Base-by-base conservation (phyloP, 768 basidiomycete species). In the Pisolithus microcarpus region DNA sequence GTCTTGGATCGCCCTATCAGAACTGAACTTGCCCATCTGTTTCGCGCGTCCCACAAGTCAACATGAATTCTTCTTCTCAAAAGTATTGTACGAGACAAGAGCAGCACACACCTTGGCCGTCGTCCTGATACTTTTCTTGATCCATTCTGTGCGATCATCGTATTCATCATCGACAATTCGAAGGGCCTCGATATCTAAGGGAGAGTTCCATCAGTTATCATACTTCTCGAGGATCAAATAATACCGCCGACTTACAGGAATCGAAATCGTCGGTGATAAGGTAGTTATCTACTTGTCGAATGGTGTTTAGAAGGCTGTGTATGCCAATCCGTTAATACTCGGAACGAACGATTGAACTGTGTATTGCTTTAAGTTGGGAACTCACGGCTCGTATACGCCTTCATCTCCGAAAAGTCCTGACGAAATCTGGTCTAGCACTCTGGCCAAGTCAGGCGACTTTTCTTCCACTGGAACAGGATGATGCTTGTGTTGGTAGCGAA, bases 21-120 rank as follows among this genome's bases (percentile, higher is more conserved):
- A 90, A 66, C 91, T 92, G 75, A 97, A 97, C 63, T 93, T 94
- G 67, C 92, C 93, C 93, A 96, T 97, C 81, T 85, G 52, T 53
- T 42, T 34, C 53, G 56, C 28, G 49, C 56, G 52, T 15, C 34
- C 26, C 11, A 34, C 34, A 34, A 37, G 38, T 60, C 61, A 80
- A 82, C 70, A 81, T 83, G 26, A 79, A 80, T n/a, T 80, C 78
- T 11, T 81, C 87, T 46, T 4, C 21, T 23, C 75, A 65, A 63
- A 88, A 87, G n/a, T 78, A 49, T 42, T 31, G 38, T 16, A 23
- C 21, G 21, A 21, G 9, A 23, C 46, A 49, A 56, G 43, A 9
- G 49, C 52, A 9, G 49, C 51, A 34, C 34, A 5, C 34, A 81
- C 82, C 75, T 87, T 88, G 34, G 86, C 87, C 5, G 84, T 82